Percentiles rank a stretch among this genome's conserved stretches.
Evolutionary conservation across 257 asterid species (phyloP).

Genomic region (Prunella vulgaris): DNA sequence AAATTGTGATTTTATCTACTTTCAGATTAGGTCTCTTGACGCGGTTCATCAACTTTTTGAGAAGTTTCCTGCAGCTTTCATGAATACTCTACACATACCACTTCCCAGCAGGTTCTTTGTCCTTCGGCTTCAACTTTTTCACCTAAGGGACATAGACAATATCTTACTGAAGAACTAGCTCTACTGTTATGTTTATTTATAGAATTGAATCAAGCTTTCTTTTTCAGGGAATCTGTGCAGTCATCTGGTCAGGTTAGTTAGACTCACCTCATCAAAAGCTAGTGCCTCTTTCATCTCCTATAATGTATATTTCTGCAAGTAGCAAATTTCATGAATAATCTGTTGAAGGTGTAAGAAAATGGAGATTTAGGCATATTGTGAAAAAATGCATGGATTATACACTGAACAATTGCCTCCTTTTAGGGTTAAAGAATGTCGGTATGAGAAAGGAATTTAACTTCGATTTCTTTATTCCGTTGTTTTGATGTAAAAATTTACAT

Average conservation of each 20-base stretch:
- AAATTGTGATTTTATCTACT: conserved; percentile 19
- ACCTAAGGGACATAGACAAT: conserved; percentile 9
- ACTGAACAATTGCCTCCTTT: neutral
- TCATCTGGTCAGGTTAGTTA: conserved; percentile 68
- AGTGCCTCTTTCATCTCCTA: conserved; percentile 6
- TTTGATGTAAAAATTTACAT: neutral
- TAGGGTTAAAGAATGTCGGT: conserved; percentile 12
- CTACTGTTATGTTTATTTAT: conserved; percentile 9
- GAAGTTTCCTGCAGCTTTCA: conserved; percentile 86
- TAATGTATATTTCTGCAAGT: conserved; percentile 4
- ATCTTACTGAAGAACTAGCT: neutral
- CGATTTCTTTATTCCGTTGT: neutral
- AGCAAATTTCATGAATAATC: neutral
- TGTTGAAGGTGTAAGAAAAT: conserved; percentile 2
- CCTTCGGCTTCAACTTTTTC: conserved; percentile 10
- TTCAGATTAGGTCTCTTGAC: conserved; percentile 91
- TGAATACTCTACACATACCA: conserved; percentile 73
- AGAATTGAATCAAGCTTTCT: conserved; percentile 26
- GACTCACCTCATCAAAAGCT: neutral
- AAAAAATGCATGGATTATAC: neutral
- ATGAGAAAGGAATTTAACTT: conserved; percentile 1
- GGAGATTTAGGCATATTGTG: neutral
- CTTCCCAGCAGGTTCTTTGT: conserved; percentile 50
- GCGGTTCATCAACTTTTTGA: conserved; percentile 94
- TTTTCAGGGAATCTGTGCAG: conserved; percentile 62